Evolutionary conservation across 108 stramenopile genomes (phyloP), one percentile per base, ranked within the genome.

Genomic region (Cyclotella atomus): DNA sequence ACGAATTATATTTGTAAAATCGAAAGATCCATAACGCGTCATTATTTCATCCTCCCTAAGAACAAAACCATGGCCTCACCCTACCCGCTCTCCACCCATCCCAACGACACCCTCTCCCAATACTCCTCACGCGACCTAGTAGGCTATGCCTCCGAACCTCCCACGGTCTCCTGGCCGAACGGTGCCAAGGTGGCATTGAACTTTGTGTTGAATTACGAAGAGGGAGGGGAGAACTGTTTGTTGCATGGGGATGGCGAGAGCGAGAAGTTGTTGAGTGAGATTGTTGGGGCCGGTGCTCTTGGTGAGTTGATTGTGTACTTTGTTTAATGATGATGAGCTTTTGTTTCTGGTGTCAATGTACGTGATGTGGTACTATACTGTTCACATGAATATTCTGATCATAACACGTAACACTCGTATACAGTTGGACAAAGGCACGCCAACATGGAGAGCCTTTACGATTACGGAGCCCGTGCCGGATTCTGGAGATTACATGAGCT

Each of bases 191-290:
- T 92, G 49, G 96, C 96, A 19, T 83, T 98, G 27, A 95, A 96
- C 64, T 88, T 98, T 56, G 97, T 98, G 43, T 85, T 98, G 57
- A 98, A 98, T 83, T 98, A 96, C 78, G 97, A 98, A 81, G 97
- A 98, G 62, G 97, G 97, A 9, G 94, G 94, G 15, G 97, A 98
- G 66, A 89, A 77, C 65, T 93, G 92, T 45, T 59, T 84, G 24
- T 73, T 96, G 55, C 94, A 93, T 72, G 89, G 93, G 0, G 93
- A 95, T 70, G 36, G 35, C 19, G 86, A 88, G 69, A 89, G 84
- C 41, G 89, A 93, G 76, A 81, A 88, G 64, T 82, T 97, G 46
- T 81, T 97, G 30, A 85, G 88, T 23, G 97, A 97, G 71, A 96
- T 96, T 66, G 89, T 91, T 24, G 94, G 93, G 21, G 89, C 90